phyloP scores from a whole-genome alignment of 495 filamentous ascomycete genomes.

The Podospora comata region DNA sequence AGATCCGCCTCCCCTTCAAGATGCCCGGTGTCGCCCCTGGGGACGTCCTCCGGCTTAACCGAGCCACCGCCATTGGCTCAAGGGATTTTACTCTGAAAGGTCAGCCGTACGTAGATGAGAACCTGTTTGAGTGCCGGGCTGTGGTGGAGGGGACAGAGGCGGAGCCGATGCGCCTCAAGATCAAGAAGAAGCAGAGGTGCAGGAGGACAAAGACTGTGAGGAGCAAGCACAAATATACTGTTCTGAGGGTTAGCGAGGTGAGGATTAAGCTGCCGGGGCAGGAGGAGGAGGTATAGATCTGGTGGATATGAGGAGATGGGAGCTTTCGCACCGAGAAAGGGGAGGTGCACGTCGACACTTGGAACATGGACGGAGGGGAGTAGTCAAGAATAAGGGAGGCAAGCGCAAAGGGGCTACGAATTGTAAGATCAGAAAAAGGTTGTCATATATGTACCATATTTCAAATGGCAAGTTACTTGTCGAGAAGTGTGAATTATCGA shows the following conservation, averaged over 20 bases:
- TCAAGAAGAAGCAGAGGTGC: conserved; percentile 91
- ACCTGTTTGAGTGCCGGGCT: conserved; percentile 78
- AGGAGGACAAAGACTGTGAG: conserved; percentile 66
- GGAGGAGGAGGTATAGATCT: background rate
- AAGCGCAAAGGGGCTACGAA: background rate
- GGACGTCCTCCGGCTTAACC: conserved; percentile 80
- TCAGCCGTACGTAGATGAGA: conserved; percentile 70
- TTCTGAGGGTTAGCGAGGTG: conserved; percentile 78
- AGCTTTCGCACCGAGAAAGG: no score
- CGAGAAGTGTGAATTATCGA: background rate
- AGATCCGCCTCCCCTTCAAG: conserved; percentile 87
- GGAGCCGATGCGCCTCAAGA: conserved; percentile 80
- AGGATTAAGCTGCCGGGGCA: conserved; percentile 43
- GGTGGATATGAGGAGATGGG: no score
- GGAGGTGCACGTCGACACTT: no score
- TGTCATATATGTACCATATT: background rate
- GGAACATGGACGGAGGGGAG: background rate
- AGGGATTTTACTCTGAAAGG: conserved; percentile 89
- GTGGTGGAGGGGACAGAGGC: conserved; percentile 80
- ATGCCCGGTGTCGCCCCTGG: conserved; percentile 81
- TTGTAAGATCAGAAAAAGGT: conserved; percentile 5
- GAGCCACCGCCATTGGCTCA: conserved; percentile 73
- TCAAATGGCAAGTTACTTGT: background rate
- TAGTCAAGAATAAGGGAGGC: background rate
- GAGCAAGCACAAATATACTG: conserved; percentile 88